Conservation (phyloP, 1,284 basidiomycete species). For the Cerrena zonata region DNA sequence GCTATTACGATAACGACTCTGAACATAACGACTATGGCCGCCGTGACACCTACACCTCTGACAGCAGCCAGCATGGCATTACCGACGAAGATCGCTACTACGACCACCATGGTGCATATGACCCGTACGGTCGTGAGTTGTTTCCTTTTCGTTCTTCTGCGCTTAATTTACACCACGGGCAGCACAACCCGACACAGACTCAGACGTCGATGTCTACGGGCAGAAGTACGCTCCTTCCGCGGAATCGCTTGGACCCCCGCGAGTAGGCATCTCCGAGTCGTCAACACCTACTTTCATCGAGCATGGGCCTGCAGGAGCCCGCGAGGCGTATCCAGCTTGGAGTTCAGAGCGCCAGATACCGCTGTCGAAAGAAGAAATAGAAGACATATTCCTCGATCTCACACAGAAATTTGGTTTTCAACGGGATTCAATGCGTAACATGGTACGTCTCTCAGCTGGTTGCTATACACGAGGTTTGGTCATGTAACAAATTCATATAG, state of each 20-base stretch:
- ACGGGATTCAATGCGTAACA: constrained; percentile 85
- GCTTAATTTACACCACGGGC: constrained; percentile 20
- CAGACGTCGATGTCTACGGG: constrained; percentile 67
- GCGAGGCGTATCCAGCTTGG: constrained; percentile 91
- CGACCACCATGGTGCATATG: constrained; percentile 58
- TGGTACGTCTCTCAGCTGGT: constrained; percentile 46
- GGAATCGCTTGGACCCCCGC: constrained; percentile 60
- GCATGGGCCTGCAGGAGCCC: constrained; percentile 43
- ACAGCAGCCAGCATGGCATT: constrained; percentile 52
- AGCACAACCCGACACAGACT: constrained; percentile 69
- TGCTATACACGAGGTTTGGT: neutral
- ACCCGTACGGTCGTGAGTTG: constrained; percentile 50
- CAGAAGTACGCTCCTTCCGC: constrained; percentile 64
- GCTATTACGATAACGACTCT: constrained; percentile 74
- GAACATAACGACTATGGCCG: constrained; percentile 56
- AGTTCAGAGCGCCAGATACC: constrained; percentile 87
- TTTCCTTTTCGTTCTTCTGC: constrained; percentile 19
- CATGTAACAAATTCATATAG: too few relatives aligned
- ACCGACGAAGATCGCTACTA: constrained; percentile 56
- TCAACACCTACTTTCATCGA: constrained; percentile 61
- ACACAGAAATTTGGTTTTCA: constrained; percentile 99
- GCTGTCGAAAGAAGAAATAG: constrained; percentile 96
- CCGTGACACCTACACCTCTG: constrained; percentile 64
- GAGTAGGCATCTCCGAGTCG: constrained; percentile 56
- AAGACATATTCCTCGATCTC: constrained; percentile 96